Evolutionary conservation across 2,329 filamentous ascomycete genomes (phyloP), one percentile per base, ranked within the genome.

Genomic region (Trichophyton equinum): DNA sequence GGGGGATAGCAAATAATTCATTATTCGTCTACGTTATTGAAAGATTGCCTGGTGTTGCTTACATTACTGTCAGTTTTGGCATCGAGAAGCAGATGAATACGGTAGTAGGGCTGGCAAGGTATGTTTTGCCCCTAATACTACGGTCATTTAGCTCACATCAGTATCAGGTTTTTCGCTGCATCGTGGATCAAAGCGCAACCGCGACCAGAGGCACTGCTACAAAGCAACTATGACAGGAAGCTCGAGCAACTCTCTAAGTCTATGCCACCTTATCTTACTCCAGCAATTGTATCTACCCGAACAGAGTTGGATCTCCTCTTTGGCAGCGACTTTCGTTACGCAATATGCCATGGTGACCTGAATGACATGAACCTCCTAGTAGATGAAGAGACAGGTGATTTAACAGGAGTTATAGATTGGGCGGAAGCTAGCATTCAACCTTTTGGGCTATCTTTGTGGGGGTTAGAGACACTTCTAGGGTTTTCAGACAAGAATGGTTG

Each of bases 121-220:
- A 57, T 36, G 30, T 57, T 36, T 36, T 20, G 27, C 30, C 53
- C 15, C 13, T 15, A 18, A 57, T 27, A 7, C 38, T 38, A 38
- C 18, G 30, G 53, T 38, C 13, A 38, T 57, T 46, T 38, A 40
- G 36, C 53, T 40, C 18, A 75, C 13, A 57, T 36, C n/a, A 11
- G 53, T 18, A 38, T 18, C 11, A 57, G 53, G 53, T 57, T 57
- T 57, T 57, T 57, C 36, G 53, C 53, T 38, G 27, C 25, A 40
- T 36, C 53, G 18, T 57, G 53, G 53, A 40, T 57, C 27, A 57
- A 57, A n/a, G 30, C 53, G 18, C 53, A 57, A 38, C 53, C 53
- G 18, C 53, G 25, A 33, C 36, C 55, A 61, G 60, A 38, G 55
- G 20, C 11, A 27, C 75, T 63, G 76, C 30, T 61, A 47, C 55